Base-by-base conservation (phyloP, 495 filamentous ascomycete species). In the Penicillium herquei region DNA sequence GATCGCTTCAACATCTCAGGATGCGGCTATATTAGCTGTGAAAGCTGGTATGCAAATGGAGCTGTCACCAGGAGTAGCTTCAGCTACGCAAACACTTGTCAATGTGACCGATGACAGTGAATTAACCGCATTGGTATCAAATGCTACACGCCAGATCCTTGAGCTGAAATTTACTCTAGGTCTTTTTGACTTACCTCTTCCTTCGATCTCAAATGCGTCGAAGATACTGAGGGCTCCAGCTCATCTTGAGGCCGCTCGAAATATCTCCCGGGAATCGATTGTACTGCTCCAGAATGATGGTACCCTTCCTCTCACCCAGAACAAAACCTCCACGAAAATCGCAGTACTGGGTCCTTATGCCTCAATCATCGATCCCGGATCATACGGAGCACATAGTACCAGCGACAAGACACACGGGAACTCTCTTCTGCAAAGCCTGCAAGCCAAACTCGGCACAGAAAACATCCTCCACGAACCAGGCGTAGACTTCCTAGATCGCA, bases 41-140 rank as follows among this genome's bases (percentile, higher is more conserved):
- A 48, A 34, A 26, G 45, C 45, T 11, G 45, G 45, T 7, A 32
- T 48, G 30, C 45, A 48, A 26, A 48, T 48, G 45, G 45, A 48
- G 26, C 45, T 48, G 0, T 48, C 45, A 8, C 45, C 45, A 1
- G 45, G 45, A 14, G 32, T 32, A 48, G 21, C 18, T 10, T 48
- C 45, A 16, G 45, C 45, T 30, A 48, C 45, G 13, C 45, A 48
- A n/a, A 48, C 45, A 26, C 45, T 48, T 14, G 45, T 48, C 12
- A 48, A 48, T 48, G 45, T 48, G 30, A 48, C 45, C 0, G n/a
- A 34, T 26, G 30, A 34, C 32, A 18, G n/a, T 7, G 45, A 48
- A 26, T 32, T 48, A 7, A 48, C 45, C 14, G 11, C 45, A 12
- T 6, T 48, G 45, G 45, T 48, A 1, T 32, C 26, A 10, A 48